Evolutionary conservation across 805 yeast genomes (phyloP).

Genomic region (Yamadazyma ubonensis): DNA sequence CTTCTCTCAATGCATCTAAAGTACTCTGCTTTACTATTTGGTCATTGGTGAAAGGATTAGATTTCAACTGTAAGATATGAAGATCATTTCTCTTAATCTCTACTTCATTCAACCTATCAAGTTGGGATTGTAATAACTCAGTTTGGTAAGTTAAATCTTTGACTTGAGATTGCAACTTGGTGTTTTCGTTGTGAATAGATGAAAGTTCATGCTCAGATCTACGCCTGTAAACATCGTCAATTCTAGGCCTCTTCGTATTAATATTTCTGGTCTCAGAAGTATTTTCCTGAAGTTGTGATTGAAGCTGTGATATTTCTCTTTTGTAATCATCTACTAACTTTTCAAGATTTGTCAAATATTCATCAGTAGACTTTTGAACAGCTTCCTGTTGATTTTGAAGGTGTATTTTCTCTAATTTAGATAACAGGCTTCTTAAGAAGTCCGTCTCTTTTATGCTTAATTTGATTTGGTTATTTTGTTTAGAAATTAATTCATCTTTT

Average conservation of each 20-base stretch:
- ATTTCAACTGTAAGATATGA: slow-evolving; percentile 59
- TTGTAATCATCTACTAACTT: slow-evolving; percentile 56
- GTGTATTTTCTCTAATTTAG: slow-evolving; percentile 42
- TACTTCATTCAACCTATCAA: slow-evolving; percentile 24
- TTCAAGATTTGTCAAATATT: slow-evolving; percentile 42
- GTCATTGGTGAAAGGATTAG: slow-evolving; percentile 62
- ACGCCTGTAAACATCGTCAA: slow-evolving; percentile 21
- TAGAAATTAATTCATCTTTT: slow-evolving; percentile 23
- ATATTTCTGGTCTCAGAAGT: slow-evolving; percentile 13
- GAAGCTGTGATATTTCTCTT: slow-evolving; percentile 46
- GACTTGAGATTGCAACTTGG: slow-evolving; percentile 34
- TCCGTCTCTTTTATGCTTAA: slow-evolving; percentile 59
- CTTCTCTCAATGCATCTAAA: slow-evolving; percentile 51
- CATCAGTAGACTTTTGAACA: slow-evolving; percentile 29
- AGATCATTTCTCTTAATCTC: slow-evolving; percentile 23
- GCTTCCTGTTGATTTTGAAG: slow-evolving; percentile 23
- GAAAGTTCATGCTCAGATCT: slow-evolving; percentile 14
- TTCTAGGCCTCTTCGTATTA: slow-evolving; percentile 26
- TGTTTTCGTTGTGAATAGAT: slow-evolving; percentile 38
- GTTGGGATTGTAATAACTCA: slow-evolving; percentile 34
- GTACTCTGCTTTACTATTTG: slow-evolving; percentile 58
- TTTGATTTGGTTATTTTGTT: slow-evolving; percentile 50
- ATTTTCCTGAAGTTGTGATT: slow-evolving; percentile 26
- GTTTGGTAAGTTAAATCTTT: slow-evolving; percentile 37
- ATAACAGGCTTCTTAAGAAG: slow-evolving; percentile 55